phyloP scores from a whole-genome alignment of 2,329 filamentous ascomycete genomes.

The Claviceps humidiphila region DNA sequence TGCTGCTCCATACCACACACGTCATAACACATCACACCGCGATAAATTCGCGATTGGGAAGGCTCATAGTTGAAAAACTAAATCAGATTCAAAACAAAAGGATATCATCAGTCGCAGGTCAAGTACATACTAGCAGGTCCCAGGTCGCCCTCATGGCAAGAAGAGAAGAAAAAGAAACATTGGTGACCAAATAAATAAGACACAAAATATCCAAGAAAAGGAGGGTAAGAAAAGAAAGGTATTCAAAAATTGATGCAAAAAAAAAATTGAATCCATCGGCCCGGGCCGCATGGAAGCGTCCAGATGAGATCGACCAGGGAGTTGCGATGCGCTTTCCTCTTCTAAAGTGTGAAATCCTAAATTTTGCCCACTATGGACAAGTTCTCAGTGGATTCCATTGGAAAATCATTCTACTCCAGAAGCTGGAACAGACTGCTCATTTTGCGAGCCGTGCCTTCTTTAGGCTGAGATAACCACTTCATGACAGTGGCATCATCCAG shows the following conservation, averaged over 20 bases:
- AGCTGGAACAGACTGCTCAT: conserved; percentile 14
- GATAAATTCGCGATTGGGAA: no score
- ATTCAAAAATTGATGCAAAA: not conserved
- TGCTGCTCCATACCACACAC: no score
- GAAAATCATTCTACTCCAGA: no score
- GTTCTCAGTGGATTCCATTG: no score
- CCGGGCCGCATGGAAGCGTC: not conserved
- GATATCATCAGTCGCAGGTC: not conserved
- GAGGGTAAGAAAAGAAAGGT: not conserved
- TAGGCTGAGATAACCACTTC: conserved; percentile 17
- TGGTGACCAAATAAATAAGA: not conserved
- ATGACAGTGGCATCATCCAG: conserved; percentile 26
- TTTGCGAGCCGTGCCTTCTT: conserved; percentile 1
- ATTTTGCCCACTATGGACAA: no score
- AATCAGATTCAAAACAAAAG: not conserved
- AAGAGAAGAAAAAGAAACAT: not conserved
- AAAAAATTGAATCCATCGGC: not conserved
- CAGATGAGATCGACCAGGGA: not conserved
- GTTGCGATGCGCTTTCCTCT: not conserved
- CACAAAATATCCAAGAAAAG: not conserved
- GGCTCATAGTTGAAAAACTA: no score
- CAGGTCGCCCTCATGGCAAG: not conserved
- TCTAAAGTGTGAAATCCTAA: no score
- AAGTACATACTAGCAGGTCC: not conserved
- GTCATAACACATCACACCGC: no score